Percentiles rank a stretch among this genome's conserved stretches.
Conservation (phyloP, 768 basidiomycete species). For the Myochromella boudieri region DNA sequence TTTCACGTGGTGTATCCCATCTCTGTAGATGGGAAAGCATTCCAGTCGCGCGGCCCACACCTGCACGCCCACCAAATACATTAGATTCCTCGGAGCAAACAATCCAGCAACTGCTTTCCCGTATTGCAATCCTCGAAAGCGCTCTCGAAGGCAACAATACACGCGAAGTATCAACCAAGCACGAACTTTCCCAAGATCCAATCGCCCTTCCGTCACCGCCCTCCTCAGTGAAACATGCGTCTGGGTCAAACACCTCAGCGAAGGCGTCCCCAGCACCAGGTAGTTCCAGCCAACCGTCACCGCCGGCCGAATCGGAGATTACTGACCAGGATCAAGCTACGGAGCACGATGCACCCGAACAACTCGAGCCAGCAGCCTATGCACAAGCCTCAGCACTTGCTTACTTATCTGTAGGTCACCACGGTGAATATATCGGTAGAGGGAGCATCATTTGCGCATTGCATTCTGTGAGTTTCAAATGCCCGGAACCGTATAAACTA, state of each 20-base stretch:
- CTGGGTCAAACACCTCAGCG: too few relatives aligned
- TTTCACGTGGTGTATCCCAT: slow-evolving; percentile 39
- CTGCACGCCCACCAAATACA: slow-evolving; percentile 32
- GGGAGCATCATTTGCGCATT: slow-evolving; percentile 48
- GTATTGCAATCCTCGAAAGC: slow-evolving; percentile 27
- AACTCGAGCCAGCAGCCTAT: slow-evolving; percentile 35
- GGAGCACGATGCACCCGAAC: too few relatives aligned
- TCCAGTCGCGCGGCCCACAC: slow-evolving; percentile 41
- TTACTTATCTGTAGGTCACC: slow-evolving; percentile 44
- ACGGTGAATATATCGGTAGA: slow-evolving; percentile 48
- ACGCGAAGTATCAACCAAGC: slow-evolving; percentile 4
- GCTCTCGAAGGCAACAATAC: slow-evolving; percentile 19
- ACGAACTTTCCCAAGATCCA: slow-evolving; percentile 9
- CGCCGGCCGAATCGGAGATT: too few relatives aligned
- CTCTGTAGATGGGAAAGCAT: slow-evolving; percentile 47
- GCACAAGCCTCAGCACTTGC: slow-evolving; percentile 40
- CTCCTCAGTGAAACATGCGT: slow-evolving; percentile 21
- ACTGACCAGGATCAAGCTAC: too few relatives aligned
- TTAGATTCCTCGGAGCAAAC: slow-evolving; percentile 14
- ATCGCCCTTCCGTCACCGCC: slow-evolving; percentile 14
- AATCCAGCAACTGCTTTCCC: slow-evolving; percentile 25
- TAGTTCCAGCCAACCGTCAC: too few relatives aligned
- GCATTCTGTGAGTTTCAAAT: slow-evolving; percentile 44
- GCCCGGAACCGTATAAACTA: too few relatives aligned
- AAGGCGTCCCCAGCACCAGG: too few relatives aligned